Conservation (phyloP, 331 rosid genomes). For the Malus hybrid region DNA sequence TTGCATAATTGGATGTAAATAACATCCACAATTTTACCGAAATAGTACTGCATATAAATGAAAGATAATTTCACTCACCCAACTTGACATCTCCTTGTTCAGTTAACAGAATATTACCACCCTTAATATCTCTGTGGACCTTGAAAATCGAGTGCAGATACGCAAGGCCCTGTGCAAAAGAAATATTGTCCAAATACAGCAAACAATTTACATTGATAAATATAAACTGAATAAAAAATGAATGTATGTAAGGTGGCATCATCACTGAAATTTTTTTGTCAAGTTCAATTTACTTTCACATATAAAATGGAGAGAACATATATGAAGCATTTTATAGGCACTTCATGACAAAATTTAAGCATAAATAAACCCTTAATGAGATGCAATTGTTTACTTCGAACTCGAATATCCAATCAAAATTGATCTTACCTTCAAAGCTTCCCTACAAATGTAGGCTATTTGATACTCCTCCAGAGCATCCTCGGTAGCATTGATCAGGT, state of each 20-base stretch:
- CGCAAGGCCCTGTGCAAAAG: conserved; percentile 67
- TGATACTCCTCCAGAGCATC: conserved; percentile 92
- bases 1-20: neutral
- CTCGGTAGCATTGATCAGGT: conserved; percentile 73
- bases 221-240: neutral
- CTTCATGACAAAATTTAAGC: neutral
- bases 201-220: neutral
- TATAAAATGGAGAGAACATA: neutral
- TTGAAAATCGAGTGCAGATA: conserved; percentile 92
- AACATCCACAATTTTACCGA: neutral
- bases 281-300: neutral
- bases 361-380: neutral
- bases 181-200: conserved; percentile 13
- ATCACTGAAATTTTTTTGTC: neutral
- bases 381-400: neutral
- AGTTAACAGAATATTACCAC: conserved; percentile 93
- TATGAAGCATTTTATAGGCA: neutral
- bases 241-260: neutral
- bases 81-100: conserved; percentile 99
- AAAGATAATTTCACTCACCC: conserved; percentile 49
- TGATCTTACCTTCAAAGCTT: conserved; percentile 74
- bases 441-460: conserved; percentile 90
- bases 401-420: neutral
- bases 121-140: conserved; percentile 97
- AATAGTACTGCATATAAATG: neutral